phyloP scores from a whole-genome alignment of 1,284 basidiomycete species.

The Phlebopus sp. region DNA sequence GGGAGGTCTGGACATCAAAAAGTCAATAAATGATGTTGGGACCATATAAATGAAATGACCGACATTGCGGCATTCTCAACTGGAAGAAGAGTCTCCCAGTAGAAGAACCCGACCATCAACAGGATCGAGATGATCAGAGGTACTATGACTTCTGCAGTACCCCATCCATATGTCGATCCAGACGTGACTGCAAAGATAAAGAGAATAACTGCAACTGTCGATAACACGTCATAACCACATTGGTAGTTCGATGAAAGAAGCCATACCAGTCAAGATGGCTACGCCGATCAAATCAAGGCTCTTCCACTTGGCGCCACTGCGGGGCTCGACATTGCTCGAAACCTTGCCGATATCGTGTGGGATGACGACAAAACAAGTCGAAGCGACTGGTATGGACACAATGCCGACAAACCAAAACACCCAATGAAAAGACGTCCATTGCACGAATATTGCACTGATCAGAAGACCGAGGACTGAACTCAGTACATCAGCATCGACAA shows the following conservation, averaged over 20 bases:
- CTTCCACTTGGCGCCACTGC: conserved; percentile 6
- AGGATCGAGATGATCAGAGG: conserved; percentile 34
- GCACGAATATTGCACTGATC: conserved; percentile 24
- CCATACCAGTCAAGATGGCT: conserved; percentile 19
- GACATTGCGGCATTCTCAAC: conserved; percentile 29
- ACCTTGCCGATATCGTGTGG: background rate
- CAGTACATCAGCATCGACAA: background rate
- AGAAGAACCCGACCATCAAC: conserved; percentile 30
- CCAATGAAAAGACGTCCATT: conserved; percentile 39
- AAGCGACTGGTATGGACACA: conserved; percentile 33
- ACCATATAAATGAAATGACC: conserved; percentile 3
- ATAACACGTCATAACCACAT: background rate
- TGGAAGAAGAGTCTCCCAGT: conserved; percentile 32
- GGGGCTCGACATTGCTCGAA: too few relatives aligned
- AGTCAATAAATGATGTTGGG: too few relatives aligned
- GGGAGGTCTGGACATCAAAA: conserved; percentile 24
- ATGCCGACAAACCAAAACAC: conserved; percentile 41
- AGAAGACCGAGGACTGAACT: conserved; percentile 21
- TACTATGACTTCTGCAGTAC: conserved; percentile 27
- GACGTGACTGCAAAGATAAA: conserved; percentile 39
- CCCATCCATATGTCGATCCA: conserved; percentile 33
- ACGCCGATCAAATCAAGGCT: conserved; percentile 21
- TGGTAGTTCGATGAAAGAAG: background rate
- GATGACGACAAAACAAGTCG: conserved; percentile 26
- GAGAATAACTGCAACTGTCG: conserved; percentile 22